Base-by-base conservation (phyloP, 371 early-diverging fungal genomes). In the Syncephalis plumigaleata region DNA sequence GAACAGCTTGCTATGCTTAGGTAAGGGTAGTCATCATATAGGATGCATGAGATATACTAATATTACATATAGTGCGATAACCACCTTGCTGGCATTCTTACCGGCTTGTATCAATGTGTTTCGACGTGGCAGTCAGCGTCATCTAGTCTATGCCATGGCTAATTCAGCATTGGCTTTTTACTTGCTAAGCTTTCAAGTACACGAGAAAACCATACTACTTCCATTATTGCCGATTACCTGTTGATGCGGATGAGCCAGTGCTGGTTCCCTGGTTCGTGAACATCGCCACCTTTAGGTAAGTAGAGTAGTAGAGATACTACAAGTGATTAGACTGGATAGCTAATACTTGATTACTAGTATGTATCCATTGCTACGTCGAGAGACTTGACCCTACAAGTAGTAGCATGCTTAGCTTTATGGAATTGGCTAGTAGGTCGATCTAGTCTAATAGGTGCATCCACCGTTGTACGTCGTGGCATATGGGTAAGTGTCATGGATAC, bases 171-270 rank as follows among this genome's bases (percentile, higher is more conserved):
- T 94, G 21, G 79, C 82, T 0, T 96, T 96, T 61, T 96, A 88
- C 64, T 56, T 96, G 54, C 80, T 91, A 40, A 86, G 93, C 5
- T 96, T 92, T 68, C 94, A 93, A 61, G 97, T 94, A 1, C 97
- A 96, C 63, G 97, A 96, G 55, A 96, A 96, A 60, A 81, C 87
- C 0, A 92, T 96, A 36, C 59, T 96, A 31, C 56, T 96, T 3
- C 91, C 92, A 1, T 51, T 73, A 8, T 56, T 89, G 37, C 91
- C 93, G 0, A 72, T 79, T 3, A 69, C 76, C 55, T 92, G 40
- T 55, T 93, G 48, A 53, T 81, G 39, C 71, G 39, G 73, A 78
- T 45, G 75, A 77, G 53, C 55, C 76, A 51, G 54, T 52, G 23
- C 66, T 73, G 2, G 70, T 70, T 3, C 53, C 66, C 2, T 64